Base-by-base conservation (phyloP, 106 monocot species). In the Platanthera guangdongensis region DNA sequence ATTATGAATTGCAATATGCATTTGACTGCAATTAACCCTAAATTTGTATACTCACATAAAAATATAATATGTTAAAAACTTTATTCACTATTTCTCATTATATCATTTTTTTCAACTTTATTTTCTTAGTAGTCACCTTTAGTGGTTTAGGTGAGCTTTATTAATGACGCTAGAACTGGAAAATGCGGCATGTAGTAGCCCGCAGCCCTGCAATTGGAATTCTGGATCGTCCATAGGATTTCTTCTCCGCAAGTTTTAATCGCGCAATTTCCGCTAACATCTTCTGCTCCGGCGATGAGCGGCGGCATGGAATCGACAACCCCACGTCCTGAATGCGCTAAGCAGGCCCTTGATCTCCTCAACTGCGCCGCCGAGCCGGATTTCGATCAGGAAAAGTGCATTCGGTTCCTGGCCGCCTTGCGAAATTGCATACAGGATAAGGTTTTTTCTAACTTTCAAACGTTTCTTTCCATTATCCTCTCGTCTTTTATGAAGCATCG, bases 311-410 rank as follows among this genome's bases (percentile, higher is more conserved):
- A 77, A 47, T 51, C 71, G 4, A 18, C 51, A 28, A 71, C 70
- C 62, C 67, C 83, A 3, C 39, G 75, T 11, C 83, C 83, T 0
- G 64, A 81, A 14, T 87, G 87, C 54, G 71, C 81, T 4, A 73
- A 69, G 73, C 85, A 89, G 79, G 78, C 83, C 7, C 79, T 89
- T 51, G 85, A 86, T 75, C 85, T 89, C 4, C 88, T 89, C 73
- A 89, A 89, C 68, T 89, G 88, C 81, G 85, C 71, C n/a, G 83
- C 78, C 52, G 81, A 57, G 21, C 63, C 77, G 9, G 11, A 52
- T 57, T 85, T 81, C 63, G 71, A 86, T 67, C 83, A 77, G 25
- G 88, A 83, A 13, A 89, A 86, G 47, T 86, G 88, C 79, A 74
- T 83, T 19, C 83, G 67, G 14, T 79, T 85, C 64, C 22, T 89